Evolutionary conservation across 2,329 filamentous ascomycete genomes (phyloP).

Genomic region (Pseudogymnoascus sp.): DNA sequence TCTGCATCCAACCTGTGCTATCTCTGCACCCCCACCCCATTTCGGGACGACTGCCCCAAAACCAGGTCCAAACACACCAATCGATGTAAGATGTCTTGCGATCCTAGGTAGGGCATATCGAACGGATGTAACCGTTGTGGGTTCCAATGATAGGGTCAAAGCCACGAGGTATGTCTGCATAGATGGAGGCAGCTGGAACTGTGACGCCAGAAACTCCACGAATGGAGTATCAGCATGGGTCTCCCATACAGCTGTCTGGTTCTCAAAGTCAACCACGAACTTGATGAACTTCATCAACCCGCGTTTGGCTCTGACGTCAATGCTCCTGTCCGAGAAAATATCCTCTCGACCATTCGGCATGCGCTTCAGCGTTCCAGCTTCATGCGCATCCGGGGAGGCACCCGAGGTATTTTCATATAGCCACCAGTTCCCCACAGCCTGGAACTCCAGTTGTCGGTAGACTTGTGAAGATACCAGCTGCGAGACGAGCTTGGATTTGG

Average conservation of each 20-base stretch:
- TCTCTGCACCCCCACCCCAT: slow-evolving; percentile 84
- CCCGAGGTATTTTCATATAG: slow-evolving; percentile 43
- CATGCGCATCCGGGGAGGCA: slow-evolving; percentile 16
- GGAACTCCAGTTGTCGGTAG: slow-evolving; percentile 85
- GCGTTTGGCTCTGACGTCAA: slow-evolving; percentile 76
- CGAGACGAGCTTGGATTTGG: slow-evolving; percentile 68
- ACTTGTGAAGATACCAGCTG: slow-evolving; percentile 83
- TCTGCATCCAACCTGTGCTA: slow-evolving; percentile 85
- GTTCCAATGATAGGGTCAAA: slow-evolving; percentile 65
- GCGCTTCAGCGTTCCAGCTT: slow-evolving; percentile 45
- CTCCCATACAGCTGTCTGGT: slow-evolving; percentile 52
- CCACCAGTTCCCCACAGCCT: slow-evolving; percentile 90
- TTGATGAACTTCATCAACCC: slow-evolving; percentile 89
- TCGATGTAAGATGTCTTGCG: slow-evolving; percentile 73
- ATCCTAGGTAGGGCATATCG: slow-evolving; percentile 64
- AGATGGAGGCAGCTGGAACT: slow-evolving; percentile 61
- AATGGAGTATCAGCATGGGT: slow-evolving; percentile 48
- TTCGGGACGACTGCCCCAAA: slow-evolving; percentile 88
- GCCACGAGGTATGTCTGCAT: slow-evolving; percentile 61
- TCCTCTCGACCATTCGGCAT: slow-evolving; percentile 89
- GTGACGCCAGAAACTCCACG: slow-evolving; percentile 48
- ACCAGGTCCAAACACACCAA: slow-evolving; percentile 79
- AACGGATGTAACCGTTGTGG: slow-evolving; percentile 48
- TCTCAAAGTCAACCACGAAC: slow-evolving; percentile 69
- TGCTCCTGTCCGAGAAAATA: slow-evolving; percentile 70